These are phyloP conservation scores for Strigomonas culicis DNA, from an alignment of 208 protist genomes.

Conservation along the genomic window DNA sequence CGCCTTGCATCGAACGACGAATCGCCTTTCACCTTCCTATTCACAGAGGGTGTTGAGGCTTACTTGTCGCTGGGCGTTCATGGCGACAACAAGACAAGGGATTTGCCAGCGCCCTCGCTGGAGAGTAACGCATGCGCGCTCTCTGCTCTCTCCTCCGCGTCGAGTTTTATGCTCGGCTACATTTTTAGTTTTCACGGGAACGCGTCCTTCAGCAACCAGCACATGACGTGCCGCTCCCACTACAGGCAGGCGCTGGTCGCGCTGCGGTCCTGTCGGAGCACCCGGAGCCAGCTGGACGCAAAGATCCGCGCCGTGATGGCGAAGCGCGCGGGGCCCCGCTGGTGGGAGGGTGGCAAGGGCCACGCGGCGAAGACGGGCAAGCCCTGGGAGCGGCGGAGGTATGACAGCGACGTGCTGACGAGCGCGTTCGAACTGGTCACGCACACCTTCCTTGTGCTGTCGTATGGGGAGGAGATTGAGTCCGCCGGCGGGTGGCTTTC, in stretches of 20 bases:
- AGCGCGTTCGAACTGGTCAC: slow-evolving; percentile 1
- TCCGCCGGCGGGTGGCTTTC: background rate
- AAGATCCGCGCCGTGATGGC: background rate
- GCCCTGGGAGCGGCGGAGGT: background rate
- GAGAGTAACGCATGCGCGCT: background rate
- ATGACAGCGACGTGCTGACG: background rate
- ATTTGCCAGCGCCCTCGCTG: background rate
- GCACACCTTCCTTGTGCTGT: background rate
- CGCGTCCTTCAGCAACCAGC: too few relatives aligned
- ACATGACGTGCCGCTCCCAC: too few relatives aligned
- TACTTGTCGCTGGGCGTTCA: background rate
- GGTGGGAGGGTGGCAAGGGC: background rate
- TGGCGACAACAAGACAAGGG: background rate
- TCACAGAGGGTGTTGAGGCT: background rate
- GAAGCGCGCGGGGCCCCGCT: background rate
- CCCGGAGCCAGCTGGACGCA: too few relatives aligned
- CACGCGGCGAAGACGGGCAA: background rate
- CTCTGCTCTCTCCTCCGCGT: background rate
- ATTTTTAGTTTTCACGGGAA: background rate
- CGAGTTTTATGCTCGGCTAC: background rate
- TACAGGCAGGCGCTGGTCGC: too few relatives aligned
- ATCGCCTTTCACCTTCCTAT: background rate
- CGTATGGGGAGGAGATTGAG: background rate
- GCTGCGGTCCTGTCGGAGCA: too few relatives aligned
- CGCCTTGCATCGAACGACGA: background rate